A percentile compares a stretch with the other conserved stretches of the same genome.
These are phyloP conservation scores for Paraphaeosphaeria sporulosa DNA, from an alignment of 2,329 filamentous ascomycete genomes.

Conservation along the genomic window DNA sequence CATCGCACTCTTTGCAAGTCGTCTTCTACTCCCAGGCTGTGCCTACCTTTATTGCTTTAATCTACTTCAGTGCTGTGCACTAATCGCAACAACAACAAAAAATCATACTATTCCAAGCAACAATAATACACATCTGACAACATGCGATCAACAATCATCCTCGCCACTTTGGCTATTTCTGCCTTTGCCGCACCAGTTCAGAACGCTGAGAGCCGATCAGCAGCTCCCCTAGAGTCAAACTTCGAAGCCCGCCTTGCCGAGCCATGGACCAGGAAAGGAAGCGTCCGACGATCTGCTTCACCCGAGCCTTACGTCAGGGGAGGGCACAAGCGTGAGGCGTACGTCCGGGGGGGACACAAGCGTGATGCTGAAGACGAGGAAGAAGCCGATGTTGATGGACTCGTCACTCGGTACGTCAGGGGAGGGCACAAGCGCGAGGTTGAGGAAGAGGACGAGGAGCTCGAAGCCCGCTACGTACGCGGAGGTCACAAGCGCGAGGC, in stretches of 20 bases:
- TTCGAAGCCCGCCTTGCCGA: too few relatives aligned
- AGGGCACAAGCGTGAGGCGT: too few relatives aligned
- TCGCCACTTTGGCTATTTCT: constrained; percentile 7
- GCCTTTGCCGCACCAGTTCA: background rate
- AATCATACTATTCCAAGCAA: background rate
- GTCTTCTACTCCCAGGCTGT: constrained; percentile 6
- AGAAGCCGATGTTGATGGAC: background rate
- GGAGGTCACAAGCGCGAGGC: background rate
- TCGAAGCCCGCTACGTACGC: background rate
- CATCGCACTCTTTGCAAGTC: constrained; percentile 6
- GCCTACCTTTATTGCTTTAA: constrained; percentile 5
- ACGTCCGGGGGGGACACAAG: too few relatives aligned
- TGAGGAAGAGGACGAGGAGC: background rate
- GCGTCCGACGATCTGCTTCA: too few relatives aligned
- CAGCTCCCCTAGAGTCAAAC: background rate
- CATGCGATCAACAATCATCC: constrained; percentile 7
- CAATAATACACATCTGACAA: background rate
- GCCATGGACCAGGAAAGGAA: too few relatives aligned
- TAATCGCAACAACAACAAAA: constrained; percentile 1
- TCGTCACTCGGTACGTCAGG: background rate
- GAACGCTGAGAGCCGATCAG: background rate
- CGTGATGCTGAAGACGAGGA: background rate
- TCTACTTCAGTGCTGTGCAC: constrained; percentile 11
- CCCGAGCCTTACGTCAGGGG: too few relatives aligned
- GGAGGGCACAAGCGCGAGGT: background rate